phyloP scores from a whole-genome alignment of 75 land plant species.

The Sequoiadendron giganteum region DNA sequence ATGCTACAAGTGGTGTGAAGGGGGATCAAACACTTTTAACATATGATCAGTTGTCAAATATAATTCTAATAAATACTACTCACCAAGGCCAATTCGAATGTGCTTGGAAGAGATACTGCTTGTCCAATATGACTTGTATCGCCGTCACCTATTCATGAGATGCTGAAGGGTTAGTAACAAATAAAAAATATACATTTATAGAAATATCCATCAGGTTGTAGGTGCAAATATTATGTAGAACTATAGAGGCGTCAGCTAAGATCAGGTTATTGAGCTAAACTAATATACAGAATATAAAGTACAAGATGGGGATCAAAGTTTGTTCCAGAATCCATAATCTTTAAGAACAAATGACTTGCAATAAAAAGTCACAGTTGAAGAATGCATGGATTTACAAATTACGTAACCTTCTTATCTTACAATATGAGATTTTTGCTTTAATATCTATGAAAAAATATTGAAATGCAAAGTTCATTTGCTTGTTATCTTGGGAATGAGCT shows the following conservation, averaged over 20 bases:
- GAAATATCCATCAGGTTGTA: background rate
- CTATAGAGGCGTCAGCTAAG: background rate
- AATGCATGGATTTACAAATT: background rate
- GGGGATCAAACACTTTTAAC: background rate
- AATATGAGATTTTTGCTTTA: background rate
- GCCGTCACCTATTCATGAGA: constrained; percentile 67
- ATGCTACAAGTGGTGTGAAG: background rate
- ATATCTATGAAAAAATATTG: background rate
- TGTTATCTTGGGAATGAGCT: background rate
- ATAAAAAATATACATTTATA: background rate
- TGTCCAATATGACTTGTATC: constrained; percentile 65
- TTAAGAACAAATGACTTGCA: background rate
- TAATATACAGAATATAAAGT: background rate
- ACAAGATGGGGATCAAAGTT: constrained; percentile 1
- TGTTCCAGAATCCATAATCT: constrained; percentile 6
- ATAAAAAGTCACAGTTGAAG: background rate
- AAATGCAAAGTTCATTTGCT: background rate
- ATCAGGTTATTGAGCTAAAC: background rate
- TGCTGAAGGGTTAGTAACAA: background rate
- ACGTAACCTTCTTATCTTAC: background rate
- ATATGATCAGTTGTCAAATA: background rate
- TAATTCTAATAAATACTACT: constrained; percentile 9
- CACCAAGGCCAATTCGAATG: constrained; percentile 76
- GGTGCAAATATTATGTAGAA: background rate
- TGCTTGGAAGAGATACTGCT: constrained; percentile 55